Evolutionary conservation across 2,329 filamentous ascomycete species (phyloP), one percentile per base, ranked within the genome.

Genomic region (Pseudogymnoascus sp.): DNA sequence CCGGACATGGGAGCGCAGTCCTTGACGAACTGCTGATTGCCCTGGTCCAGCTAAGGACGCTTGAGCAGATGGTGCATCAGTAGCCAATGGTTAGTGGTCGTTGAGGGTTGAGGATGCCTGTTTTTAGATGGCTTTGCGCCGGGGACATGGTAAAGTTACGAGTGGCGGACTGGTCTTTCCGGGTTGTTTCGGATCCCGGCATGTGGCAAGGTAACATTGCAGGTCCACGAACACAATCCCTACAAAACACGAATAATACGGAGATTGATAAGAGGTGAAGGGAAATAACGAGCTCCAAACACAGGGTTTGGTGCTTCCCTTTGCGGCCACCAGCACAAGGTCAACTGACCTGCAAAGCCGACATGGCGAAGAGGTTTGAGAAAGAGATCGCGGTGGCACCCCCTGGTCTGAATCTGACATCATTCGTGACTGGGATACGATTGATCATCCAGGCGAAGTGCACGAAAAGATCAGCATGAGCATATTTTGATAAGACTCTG

Each of bases 111-210:
- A 55, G n/a, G n/a, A 33, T 33, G 49, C 49, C 29, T 55, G 49
- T 55, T 55, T 55, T 55, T 33, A 55, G 49, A 55, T 55, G 26
- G 49, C 29, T 33, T 19, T 5, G 29, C 49, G 49, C 49, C 49
- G 49, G 49, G 49, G 49, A 55, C 49, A 55, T 55, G 49, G 49
- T 55, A 55, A 55, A 33, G 29, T 33, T 55, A 12, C 49, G 45
- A 55, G 49, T 55, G 49, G 49, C 49, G 49, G 49, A 31, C 26
- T 33, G n/a, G 49, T 26, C 31, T 33, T 21, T 38, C 33, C 58
- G 33, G 58, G 58, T 60, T 38, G 58, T 60, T 60, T 60, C 58
- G 58, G 58, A 60, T 60, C 58, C 58, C 58, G 58, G 58, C 58
- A 60, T 60, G 19, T 41, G 37, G 33, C 33, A n/a, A 60, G 26